Percentiles rank a stretch among this genome's conserved stretches.
phyloP scores from a whole-genome alignment of 441 rosid species.

The Syzygium malaccense region DNA sequence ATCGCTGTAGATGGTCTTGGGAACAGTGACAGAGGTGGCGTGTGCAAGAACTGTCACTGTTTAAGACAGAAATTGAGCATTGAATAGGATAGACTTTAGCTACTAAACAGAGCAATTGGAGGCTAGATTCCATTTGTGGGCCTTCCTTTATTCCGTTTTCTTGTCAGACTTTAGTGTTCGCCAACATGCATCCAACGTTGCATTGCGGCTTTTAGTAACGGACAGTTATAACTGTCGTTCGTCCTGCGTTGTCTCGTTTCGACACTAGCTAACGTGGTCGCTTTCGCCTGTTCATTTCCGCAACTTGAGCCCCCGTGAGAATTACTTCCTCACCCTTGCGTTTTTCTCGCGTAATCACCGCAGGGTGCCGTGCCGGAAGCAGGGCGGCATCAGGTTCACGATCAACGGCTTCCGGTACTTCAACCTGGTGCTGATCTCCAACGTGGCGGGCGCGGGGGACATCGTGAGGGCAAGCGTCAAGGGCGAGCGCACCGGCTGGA shows the following conservation, averaged over 20 bases:
- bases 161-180: not conserved
- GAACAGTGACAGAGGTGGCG: not conserved
- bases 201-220: not conserved
- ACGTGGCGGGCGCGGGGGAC: constrained; percentile 72
- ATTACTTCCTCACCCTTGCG: not conserved
- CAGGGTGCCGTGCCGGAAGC: constrained; percentile 68
- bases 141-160: not conserved
- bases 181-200: not conserved
- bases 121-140: not conserved
- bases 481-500: constrained; percentile 52
- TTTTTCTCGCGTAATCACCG: not conserved
- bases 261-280: not conserved
- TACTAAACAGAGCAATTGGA: not conserved
- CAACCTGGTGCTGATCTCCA: constrained; percentile 57
- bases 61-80: not conserved
- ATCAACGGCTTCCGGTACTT: constrained; percentile 74
- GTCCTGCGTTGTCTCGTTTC: not conserved
- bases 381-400: constrained; percentile 63
- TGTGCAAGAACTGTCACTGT: not conserved
- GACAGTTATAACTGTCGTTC: not conserved
- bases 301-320: not conserved
- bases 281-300: not conserved
- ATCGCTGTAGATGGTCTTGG: not conserved
- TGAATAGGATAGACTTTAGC: not conserved
- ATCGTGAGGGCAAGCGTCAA: constrained; percentile 53